These are phyloP conservation scores for Albifimbria verrucaria DNA, from an alignment of 2,329 filamentous ascomycete genomes.

Conservation along the genomic window DNA sequence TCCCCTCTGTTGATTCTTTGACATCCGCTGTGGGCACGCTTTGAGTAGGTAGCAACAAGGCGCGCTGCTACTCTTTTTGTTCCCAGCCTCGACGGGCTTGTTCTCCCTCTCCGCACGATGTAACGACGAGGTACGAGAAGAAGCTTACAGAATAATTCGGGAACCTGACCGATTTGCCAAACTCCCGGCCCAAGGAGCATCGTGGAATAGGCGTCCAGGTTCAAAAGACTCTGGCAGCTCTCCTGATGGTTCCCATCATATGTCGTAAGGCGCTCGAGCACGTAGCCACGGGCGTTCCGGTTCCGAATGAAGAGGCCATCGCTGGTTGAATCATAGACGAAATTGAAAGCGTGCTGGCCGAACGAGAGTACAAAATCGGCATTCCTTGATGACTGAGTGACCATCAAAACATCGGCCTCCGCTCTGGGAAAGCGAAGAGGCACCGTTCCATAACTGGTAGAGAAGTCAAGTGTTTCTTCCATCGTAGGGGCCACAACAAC, in stretches of 20 bases:
- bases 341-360: not conserved
- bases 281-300: not conserved
- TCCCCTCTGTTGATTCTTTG: not conserved
- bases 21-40: not conserved
- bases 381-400: not conserved
- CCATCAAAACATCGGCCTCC: not conserved
- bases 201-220: not conserved
- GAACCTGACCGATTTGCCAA: not conserved
- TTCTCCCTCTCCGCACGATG: not conserved
- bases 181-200: not conserved
- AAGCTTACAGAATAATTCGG: not conserved
- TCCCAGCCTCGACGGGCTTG: not conserved
- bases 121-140: not conserved
- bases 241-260: not conserved
- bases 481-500: not conserved
- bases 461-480: not conserved
- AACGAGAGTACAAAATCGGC: not conserved
- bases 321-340: not conserved
- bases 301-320: not conserved
- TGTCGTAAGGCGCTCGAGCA: not conserved
- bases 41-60: not conserved
- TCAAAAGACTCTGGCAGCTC: not conserved
- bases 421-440: not conserved
- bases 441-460: not conserved
- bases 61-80: not conserved